Base-by-base conservation (phyloP, 139 green algal genomes). In the Tetraselmis chui region DNA sequence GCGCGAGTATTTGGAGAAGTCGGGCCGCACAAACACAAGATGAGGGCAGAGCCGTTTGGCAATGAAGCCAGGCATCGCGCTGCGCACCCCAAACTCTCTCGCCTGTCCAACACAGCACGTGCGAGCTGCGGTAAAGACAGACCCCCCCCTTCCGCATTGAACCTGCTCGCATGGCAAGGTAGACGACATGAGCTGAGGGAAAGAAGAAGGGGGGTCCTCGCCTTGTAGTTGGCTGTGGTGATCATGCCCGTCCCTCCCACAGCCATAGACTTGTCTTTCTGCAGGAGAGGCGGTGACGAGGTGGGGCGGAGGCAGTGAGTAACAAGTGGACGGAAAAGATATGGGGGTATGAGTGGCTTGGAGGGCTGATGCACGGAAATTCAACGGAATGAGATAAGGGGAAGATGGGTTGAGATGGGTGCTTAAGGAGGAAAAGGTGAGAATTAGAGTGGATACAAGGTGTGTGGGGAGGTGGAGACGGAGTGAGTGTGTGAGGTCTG, bases 61-160 rank as follows among this genome's bases (percentile, higher is more conserved):
- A 26, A 98, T 97, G 89, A 98, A 98, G 26, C 92, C 92, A 1
- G 94, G 94, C 94, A 98, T 98, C 11, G 94, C 94, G 26, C 78
- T 87, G 1, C 95, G 89, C 32, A 98, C 94, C 23, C 95, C 95
- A 89, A 88, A 97, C 79, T 90, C 91, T 31, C 92, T 84, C 0
- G 92, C 92, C 84, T 86, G 76, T 67, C 45, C 11, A 5, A 67
- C n/a, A n/a, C n/a, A n/a, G n/a, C n/a, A n/a, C n/a, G n/a, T n/a
- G n/a, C n/a, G n/a, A n/a, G n/a, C n/a, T n/a, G n/a, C n/a, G n/a
- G n/a, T n/a, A n/a, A n/a, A n/a, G n/a, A n/a, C n/a, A n/a, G n/a
- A n/a, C n/a, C n/a, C n/a, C n/a, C n/a, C n/a, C n/a, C n/a, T n/a
- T n/a, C n/a, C n/a, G n/a, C n/a, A n/a, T n/a, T n/a, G n/a, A n/a